These are phyloP conservation scores for Lentinus tigrinus DNA, from an alignment of 768 basidiomycete species.

Conservation along the genomic window DNA sequence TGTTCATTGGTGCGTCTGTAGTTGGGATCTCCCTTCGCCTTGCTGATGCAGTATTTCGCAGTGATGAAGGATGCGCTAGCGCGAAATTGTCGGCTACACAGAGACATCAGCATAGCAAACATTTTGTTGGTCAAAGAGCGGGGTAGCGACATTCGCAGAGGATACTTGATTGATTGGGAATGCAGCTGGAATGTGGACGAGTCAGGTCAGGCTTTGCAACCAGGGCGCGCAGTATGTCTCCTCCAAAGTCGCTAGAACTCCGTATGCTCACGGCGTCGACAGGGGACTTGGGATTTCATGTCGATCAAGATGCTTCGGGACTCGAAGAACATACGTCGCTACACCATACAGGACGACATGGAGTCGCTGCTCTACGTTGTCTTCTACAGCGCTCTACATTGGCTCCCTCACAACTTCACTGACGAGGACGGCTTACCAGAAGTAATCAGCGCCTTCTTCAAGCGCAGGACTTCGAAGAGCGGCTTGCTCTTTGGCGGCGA, in stretches of 20 bases:
- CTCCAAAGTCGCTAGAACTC: no score
- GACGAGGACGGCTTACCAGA: neutral
- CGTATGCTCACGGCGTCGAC: neutral
- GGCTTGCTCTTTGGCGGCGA: neutral
- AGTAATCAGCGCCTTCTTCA: neutral
- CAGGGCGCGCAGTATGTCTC: neutral
- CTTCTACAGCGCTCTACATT: slow-evolving; percentile 1
- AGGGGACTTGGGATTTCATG: slow-evolving; percentile 12
- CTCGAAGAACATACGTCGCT: neutral
- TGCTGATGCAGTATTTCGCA: neutral
- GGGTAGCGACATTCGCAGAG: neutral
- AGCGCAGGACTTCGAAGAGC: no score
- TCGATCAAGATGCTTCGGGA: neutral
- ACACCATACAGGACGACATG: slow-evolving; percentile 10
- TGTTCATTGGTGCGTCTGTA: neutral
- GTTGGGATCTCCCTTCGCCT: neutral
- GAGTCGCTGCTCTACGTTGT: slow-evolving; percentile 11
- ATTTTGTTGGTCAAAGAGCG: slow-evolving; percentile 1
- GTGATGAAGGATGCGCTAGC: neutral
- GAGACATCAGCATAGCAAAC: slow-evolving; percentile 8
- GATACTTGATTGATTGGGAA: slow-evolving; percentile 11
- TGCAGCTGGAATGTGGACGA: neutral
- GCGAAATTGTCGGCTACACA: neutral
- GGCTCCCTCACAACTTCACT: neutral
- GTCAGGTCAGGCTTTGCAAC: neutral